These are phyloP conservation scores for Cardamine chenopodiifolia DNA, from an alignment of 345 rosid genomes.

Conservation along the genomic window DNA sequence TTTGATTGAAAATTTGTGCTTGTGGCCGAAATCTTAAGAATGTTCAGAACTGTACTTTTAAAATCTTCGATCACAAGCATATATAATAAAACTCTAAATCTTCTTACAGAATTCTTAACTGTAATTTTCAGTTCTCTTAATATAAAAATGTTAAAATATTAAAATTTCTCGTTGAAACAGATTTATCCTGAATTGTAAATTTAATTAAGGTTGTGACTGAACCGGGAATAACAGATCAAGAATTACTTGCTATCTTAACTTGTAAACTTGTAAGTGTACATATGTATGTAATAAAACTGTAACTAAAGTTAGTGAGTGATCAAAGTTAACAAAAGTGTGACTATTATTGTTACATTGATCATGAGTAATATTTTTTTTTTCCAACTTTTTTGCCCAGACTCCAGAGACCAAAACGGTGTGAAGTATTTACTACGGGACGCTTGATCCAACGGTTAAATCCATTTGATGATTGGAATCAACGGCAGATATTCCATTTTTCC, in stretches of 20 bases:
- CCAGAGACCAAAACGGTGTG: slow-evolving; percentile 1
- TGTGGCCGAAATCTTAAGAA: not conserved
- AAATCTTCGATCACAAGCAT: too few species aligned
- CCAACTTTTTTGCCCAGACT: not conserved
- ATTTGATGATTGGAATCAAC: not conserved
- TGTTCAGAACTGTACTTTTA: not conserved
- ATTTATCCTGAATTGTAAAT: not conserved
- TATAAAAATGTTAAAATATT: too few species aligned
- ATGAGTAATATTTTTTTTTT: not conserved
- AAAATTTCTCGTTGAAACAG: not conserved
- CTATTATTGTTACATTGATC: not conserved
- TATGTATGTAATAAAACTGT: not conserved
- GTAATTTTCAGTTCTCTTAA: not conserved
- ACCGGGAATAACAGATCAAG: not conserved
- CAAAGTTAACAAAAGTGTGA: not conserved
- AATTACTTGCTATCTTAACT: too few species aligned
- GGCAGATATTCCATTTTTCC: not conserved
- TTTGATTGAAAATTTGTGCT: not conserved
- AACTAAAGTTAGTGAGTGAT: not conserved
- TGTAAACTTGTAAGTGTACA: not conserved
- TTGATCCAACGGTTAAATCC: slow-evolving; percentile 10
- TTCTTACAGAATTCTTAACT: not conserved
- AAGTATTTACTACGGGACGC: not conserved
- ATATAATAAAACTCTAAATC: too few species aligned
- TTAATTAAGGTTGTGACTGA: not conserved